These are phyloP conservation scores for Colletotrichum siamense DNA, from an alignment of 2,329 filamentous ascomycete genomes.

Conservation along the genomic window DNA sequence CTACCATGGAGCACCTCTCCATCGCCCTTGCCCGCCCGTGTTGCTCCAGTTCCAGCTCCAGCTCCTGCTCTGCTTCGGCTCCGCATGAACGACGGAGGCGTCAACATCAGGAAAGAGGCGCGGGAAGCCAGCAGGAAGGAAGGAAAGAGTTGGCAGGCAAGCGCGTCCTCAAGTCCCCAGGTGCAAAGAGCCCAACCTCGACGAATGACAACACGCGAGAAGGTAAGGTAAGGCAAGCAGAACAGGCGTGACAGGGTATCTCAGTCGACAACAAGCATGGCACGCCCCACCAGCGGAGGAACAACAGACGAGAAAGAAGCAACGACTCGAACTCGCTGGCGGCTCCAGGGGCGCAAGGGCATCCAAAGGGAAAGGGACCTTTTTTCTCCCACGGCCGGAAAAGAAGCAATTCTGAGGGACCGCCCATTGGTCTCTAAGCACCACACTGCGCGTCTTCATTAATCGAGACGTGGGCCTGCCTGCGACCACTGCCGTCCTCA, in stretches of 20 bases:
- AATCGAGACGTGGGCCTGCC: not conserved
- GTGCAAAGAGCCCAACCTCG: not conserved
- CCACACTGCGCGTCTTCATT: not conserved
- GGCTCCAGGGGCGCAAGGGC: not conserved
- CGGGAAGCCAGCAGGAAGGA: not conserved
- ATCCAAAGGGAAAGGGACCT: not conserved
- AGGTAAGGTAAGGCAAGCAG: not conserved
- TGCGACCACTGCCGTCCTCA: not conserved
- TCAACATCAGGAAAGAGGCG: not conserved
- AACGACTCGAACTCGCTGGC: constrained; percentile 3
- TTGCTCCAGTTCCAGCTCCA: not conserved
- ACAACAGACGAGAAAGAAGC: constrained; percentile 12
- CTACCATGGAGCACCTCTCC: not conserved
- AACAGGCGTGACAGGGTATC: not conserved
- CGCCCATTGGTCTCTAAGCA: not conserved
- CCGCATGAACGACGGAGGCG: constrained; percentile 9
- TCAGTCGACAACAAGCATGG: not conserved
- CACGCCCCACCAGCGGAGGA: constrained; percentile 13
- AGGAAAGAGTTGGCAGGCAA: not conserved
- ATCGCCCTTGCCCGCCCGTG: not conserved
- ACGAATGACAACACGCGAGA: not conserved
- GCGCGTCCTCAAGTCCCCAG: not conserved
- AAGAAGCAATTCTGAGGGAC: constrained; percentile 3
- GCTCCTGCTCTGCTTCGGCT: constrained; percentile 1
- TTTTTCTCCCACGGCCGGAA: not conserved